Conservation (phyloP, 1,284 basidiomycete species). For the Fistulinella cinereoalba region DNA sequence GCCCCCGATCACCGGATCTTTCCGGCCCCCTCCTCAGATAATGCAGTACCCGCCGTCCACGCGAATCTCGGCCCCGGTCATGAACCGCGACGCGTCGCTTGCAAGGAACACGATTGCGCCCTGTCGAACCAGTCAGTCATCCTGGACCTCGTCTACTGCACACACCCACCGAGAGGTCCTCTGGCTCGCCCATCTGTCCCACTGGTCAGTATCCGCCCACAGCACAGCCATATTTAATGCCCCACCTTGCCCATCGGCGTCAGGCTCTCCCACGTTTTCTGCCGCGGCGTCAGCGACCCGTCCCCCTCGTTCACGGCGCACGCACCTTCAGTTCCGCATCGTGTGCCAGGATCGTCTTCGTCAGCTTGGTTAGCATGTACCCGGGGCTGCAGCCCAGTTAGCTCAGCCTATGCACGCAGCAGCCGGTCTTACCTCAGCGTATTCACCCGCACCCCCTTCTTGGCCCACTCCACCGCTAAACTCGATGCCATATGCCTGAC, state of each 20-base stretch:
- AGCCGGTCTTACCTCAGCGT: conserved; percentile 54
- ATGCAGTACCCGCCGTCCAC: conserved; percentile 85
- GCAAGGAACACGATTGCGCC: conserved; percentile 84
- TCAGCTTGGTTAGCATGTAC: conserved; percentile 89
- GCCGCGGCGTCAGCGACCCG: conserved; percentile 8
- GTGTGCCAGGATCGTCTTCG: conserved; percentile 71
- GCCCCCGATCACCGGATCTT: conserved; percentile 11
- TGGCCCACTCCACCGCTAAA: conserved; percentile 89
- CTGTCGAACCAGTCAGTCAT: conserved; percentile 33
- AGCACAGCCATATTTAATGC: conserved; percentile 11
- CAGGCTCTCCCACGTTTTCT: conserved; percentile 87
- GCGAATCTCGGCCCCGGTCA: conserved; percentile 81
- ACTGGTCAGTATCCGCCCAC: too few relatives aligned
- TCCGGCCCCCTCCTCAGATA: conserved; percentile 42
- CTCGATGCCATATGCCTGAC: conserved; percentile 88
- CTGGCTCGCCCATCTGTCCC: conserved; percentile 69
- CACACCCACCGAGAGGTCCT: conserved; percentile 63
- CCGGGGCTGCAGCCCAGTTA: conserved; percentile 52
- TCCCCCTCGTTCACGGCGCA: background rate
- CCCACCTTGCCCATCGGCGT: conserved; percentile 85
- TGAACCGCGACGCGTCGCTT: conserved; percentile 82
- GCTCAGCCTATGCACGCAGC: too few relatives aligned
- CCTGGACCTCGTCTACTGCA: background rate
- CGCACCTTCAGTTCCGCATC: conserved; percentile 69
- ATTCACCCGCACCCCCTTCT: conserved; percentile 82